phyloP scores from a whole-genome alignment of 2,329 filamentous ascomycete species.

The Colletotrichum zoysiae region DNA sequence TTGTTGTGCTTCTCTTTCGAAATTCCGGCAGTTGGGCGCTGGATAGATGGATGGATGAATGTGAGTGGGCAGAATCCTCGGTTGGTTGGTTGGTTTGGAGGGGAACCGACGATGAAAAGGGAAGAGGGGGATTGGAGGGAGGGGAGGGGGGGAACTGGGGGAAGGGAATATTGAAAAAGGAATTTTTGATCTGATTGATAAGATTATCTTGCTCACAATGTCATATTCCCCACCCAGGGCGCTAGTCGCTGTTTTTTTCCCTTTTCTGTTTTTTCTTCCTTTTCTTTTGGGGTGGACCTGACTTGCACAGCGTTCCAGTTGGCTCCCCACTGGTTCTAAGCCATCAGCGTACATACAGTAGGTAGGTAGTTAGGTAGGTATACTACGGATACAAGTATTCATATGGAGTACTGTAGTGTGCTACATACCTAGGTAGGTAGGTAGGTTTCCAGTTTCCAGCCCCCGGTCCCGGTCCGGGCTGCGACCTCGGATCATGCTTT shows the following conservation, averaged over 20 bases:
- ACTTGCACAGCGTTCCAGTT: not conserved
- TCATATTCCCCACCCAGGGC: constrained; percentile 26
- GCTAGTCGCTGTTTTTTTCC: constrained; percentile 12
- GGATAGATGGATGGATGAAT: not conserved
- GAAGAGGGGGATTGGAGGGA: constrained; percentile 44
- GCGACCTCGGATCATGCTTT: constrained; percentile 37
- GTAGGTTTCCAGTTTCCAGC: not conserved
- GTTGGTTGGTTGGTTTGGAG: constrained; percentile 15
- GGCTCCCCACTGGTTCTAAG: not conserved
- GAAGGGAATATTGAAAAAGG: constrained; percentile 33
- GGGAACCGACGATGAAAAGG: constrained; percentile 38
- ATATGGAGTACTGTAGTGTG: no score
- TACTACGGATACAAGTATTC: no score
- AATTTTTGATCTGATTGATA: constrained; percentile 59
- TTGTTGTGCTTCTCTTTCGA: constrained; percentile 2
- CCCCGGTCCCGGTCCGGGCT: constrained; percentile 1
- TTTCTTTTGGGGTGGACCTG: not conserved
- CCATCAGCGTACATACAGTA: not conserved
- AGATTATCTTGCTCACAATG: constrained; percentile 51
- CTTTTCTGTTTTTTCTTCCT: not conserved
- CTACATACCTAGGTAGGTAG: no score
- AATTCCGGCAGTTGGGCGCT: not conserved
- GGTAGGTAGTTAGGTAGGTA: no score
- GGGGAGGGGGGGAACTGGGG: constrained; percentile 28
- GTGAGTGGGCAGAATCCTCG: not conserved